A percentile compares a stretch with the other conserved stretches of the same genome.
phyloP scores from a whole-genome alignment of 371 early-diverging fungal species.

The Mucor piriformis region DNA sequence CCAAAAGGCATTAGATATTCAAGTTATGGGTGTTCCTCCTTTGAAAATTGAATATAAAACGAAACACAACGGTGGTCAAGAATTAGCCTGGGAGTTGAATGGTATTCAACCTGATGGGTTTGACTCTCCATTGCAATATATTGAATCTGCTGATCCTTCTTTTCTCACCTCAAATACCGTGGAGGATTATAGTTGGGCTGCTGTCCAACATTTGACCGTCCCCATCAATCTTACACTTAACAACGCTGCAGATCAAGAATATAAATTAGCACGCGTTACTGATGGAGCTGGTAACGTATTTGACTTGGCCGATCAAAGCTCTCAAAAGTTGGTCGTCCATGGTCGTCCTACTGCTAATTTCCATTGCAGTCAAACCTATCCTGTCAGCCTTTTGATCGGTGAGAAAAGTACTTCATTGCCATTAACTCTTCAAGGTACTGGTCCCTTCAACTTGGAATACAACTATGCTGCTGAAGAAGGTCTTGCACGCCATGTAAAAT shows the following conservation, averaged over 20 bases:
- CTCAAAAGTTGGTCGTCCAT: constrained; percentile 35
- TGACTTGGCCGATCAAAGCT: constrained; percentile 13
- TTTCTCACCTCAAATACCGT: constrained; percentile 26
- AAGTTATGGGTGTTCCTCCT: constrained; percentile 49
- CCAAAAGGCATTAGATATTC: constrained; percentile 31
- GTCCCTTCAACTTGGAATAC: constrained; percentile 39
- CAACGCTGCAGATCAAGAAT: constrained; percentile 29
- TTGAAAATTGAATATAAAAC: constrained; percentile 41
- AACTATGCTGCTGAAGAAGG: constrained; percentile 12
- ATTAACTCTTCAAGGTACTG: constrained; percentile 34
- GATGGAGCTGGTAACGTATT: constrained; percentile 52
- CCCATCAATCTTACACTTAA: constrained; percentile 38
- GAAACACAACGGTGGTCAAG: neutral
- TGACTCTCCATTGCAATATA: constrained; percentile 34
- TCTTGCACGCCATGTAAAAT: neutral
- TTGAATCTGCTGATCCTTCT: constrained; percentile 24
- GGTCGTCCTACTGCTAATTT: constrained; percentile 40
- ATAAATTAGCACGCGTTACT: constrained; percentile 27
- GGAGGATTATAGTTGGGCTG: constrained; percentile 39
- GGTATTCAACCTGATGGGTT: constrained; percentile 47
- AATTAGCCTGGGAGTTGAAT: constrained; percentile 27
- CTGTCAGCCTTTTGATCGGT: constrained; percentile 42
- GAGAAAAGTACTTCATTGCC: constrained; percentile 32
- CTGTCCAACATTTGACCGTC: constrained; percentile 31
- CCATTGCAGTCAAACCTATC: constrained; percentile 37